Evolutionary conservation across 2,329 filamentous ascomycete species (phyloP), one percentile per base, ranked within the genome.

Genomic region (Penicillium sp.): DNA sequence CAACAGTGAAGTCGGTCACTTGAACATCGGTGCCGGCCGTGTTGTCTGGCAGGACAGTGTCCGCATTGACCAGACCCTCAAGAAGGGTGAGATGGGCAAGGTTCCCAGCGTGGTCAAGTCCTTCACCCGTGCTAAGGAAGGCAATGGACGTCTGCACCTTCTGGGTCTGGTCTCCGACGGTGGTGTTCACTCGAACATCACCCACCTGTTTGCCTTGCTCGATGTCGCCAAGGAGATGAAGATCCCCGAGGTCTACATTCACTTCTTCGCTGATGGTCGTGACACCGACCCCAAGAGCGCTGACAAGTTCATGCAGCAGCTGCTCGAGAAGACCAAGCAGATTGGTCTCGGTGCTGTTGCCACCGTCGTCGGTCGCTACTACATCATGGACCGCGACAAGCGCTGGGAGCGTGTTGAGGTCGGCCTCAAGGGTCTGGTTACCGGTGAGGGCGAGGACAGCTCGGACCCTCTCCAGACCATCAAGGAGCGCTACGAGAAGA

Each of bases 311-410:
- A 87, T 99, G 85, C 81, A 96, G 77, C 85, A 92, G 72, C 83
- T 99, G 34, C 76, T 97, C 56, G 85, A 89, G 54, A 89, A 87
- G 65, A 85, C 84, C 61, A 86, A 94, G 77, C 90, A 97, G 75
- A 83, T 96, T 62, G 92, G 91, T 42, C 77, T 88, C 60, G 94
- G 93, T 63, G 83, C 97, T 76, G 84, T 99, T 61, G 93, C 90
- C 31, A 97, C 94, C 36, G 84, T 97, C 45, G 93, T 97, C 56
- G 94, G 94, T 56, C 87, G 93, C 65, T 99, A 97, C 86, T 99
- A 90, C 76, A 91, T 92, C 77, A 99, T 99, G 94, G 94, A 99
- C 81, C 92, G 94, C 65, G 94, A 99, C 76, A 97, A 97, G 90
- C 87, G 94, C 74, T 99, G 94, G 94, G 94, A 99, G 72, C 85